Base-by-base conservation (phyloP, 495 filamentous ascomycete species). In the Tuber umbilicatum region DNA sequence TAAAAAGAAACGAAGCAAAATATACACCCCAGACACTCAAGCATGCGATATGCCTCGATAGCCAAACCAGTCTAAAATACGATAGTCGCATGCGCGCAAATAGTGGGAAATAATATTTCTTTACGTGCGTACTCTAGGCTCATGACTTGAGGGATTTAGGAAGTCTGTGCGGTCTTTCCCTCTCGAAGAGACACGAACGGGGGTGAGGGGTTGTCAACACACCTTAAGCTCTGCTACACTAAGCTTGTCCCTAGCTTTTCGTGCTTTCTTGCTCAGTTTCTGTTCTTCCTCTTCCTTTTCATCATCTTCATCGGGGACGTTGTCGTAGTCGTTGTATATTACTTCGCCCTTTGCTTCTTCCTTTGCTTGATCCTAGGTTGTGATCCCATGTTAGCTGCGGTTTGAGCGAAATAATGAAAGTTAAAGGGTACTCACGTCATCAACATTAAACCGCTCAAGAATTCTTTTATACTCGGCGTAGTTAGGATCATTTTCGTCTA, bases 211-310 rank as follows among this genome's bases (percentile, higher is more conserved):
- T 4, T 41, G 68, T 39, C 42, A 79, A 75, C 78, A 77, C 72
- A 81, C 79, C 84, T 98, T 98, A 69, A 99, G 87, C 83, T 97
- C 93, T 50, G 95, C 95, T 47, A 98, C 92, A 27, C 94, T 96
- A 16, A 97, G 87, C 84, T 96, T 97, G 85, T 91, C 94, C 80
- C 91, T 84, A 85, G 91, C 90, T 85, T 97, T 98, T 72, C 92
- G 87, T 78, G 94, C 93, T 86, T 97, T 97, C 85, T 97, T 98
- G 38, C 93, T 97, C 68, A 99, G 80, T 69, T 91, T 93, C 10
- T 86, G 86, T 69, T 87, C 87, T 47, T 86, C 87, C 38, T 85
- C 84, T 43, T 91, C 87, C 47, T 87, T 88, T 73, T 95, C 93
- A 73, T 97, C 93, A 42, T 90, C 89, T 76, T 93, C 91, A 79